Percentiles rank a stretch among this genome's conserved stretches.
These are phyloP conservation scores for Tieghemiomyces parasiticus DNA, from an alignment of 192 early-diverging fungal species.

Conservation along the genomic window DNA sequence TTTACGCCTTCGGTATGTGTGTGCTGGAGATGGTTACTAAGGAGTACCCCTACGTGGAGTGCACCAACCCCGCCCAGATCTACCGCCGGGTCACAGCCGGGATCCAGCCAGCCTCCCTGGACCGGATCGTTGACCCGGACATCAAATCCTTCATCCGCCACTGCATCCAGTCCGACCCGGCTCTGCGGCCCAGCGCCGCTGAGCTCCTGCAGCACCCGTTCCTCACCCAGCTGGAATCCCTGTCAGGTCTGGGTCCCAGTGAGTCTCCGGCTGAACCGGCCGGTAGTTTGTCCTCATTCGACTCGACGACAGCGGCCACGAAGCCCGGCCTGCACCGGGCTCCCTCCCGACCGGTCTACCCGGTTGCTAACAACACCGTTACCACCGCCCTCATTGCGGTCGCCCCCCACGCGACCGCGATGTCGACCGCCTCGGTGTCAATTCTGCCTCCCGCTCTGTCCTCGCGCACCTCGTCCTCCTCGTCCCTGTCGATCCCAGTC, in stretches of 20 bases:
- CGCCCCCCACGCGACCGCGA: background rate
- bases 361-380: background rate
- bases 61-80: slow-evolving; percentile 71
- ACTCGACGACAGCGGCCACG: background rate
- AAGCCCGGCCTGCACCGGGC: background rate
- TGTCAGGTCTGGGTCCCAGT: background rate
- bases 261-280: background rate
- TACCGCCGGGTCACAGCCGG: slow-evolving; percentile 61
- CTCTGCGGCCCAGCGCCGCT: slow-evolving; percentile 24
- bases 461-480: slow-evolving; percentile 1
- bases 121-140: slow-evolving; percentile 18
- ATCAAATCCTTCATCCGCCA: slow-evolving; percentile 30
- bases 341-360: background rate
- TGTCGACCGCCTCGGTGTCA: background rate
- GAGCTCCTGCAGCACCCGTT: slow-evolving; percentile 33
- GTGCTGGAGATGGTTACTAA: slow-evolving; percentile 55
- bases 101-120: slow-evolving; percentile 11
- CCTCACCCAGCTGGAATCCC: slow-evolving; percentile 9
- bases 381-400: background rate
- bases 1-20: slow-evolving; percentile 86
- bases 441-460: background rate
- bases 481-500: background rate
- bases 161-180: slow-evolving; percentile 29
- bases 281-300: background rate
- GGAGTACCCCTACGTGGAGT: slow-evolving; percentile 78